Evolutionary conservation across 2,329 filamentous ascomycete genomes (phyloP), one percentile per base, ranked within the genome.

Genomic region (Nemania sp.): DNA sequence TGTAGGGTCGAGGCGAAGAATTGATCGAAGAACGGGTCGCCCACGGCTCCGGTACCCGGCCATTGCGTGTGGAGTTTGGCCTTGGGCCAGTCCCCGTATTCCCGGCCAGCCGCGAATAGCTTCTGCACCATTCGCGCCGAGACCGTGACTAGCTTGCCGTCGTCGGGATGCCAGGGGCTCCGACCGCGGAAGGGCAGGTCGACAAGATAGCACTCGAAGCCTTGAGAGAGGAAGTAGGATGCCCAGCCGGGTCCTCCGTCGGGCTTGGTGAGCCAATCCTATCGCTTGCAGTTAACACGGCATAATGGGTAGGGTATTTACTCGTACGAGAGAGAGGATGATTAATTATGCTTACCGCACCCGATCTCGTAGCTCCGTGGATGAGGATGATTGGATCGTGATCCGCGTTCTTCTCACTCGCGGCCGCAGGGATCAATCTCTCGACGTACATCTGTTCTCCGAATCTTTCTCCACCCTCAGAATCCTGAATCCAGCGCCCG

Each of bases 371-470:
- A 51, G 73, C 71, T 18, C 79, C 80, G 42, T 80, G 77, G 49
- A 81, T 76, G 54, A 81, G 72, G 25, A 81, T 67, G 35, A 81
- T 69, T 0, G 79, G 78, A 35, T 59, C 67, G 2, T 34, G 59
- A 66, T 35, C 68, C 69, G 10, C 48, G 21, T 5, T 67, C 60
- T 13, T 80, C 79, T 6, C 18, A 43, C 34, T 67, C 64, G 20
- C 39, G 10, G 54, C 15, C 12, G 25, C 21, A 15, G 83, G 73
- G 57, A 75, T 75, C 17, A 69, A 57, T 37, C 57, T 58, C 72
- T 85, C 83, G 29, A 84, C 80, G 64, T 85, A 84, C 75, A 84
- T 82, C 72, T 85, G 82, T 12, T 66, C 68, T 29, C 70, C 69
- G 20, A 72, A 66, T 43, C 72, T 67, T 60, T 76, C 71, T 4